phyloP scores from a whole-genome alignment of 345 rosid species.

The Moricandia moricandioides region DNA sequence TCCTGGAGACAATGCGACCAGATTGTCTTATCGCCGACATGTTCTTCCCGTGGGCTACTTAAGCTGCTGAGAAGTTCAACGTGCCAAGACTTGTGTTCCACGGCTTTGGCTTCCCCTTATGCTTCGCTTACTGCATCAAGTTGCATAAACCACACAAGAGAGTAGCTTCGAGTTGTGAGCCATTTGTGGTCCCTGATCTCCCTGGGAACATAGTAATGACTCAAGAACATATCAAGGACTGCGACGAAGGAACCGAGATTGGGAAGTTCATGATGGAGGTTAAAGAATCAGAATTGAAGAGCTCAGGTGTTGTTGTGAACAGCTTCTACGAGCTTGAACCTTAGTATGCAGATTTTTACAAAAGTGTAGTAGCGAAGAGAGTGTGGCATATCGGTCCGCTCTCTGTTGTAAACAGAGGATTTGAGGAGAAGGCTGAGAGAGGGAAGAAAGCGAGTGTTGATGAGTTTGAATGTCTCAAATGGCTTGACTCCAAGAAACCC shows the following conservation, averaged over 20 bases:
- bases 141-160: neutral
- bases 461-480: neutral
- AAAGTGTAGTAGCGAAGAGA: neutral
- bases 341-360: neutral
- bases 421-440: neutral
- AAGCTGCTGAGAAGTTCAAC: neutral
- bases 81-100: conserved; percentile 4
- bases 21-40: conserved; percentile 3
- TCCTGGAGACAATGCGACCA: neutral
- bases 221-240: neutral
- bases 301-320: conserved; percentile 2
- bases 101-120: conserved; percentile 1
- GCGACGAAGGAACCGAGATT: neutral
- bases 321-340: conserved; percentile 1
- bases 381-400: conserved; percentile 1
- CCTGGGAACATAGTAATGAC: neutral
- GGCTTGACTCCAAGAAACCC: neutral
- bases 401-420: neutral
- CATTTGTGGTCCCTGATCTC: neutral
- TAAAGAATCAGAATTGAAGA: neutral
- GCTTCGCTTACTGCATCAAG: neutral
- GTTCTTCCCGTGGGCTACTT: conserved; percentile 1
- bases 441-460: neutral
- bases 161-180: neutral
- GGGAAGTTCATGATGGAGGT: neutral